phyloP scores from a whole-genome alignment of 768 basidiomycete species.

The Myochromella boudieri region DNA sequence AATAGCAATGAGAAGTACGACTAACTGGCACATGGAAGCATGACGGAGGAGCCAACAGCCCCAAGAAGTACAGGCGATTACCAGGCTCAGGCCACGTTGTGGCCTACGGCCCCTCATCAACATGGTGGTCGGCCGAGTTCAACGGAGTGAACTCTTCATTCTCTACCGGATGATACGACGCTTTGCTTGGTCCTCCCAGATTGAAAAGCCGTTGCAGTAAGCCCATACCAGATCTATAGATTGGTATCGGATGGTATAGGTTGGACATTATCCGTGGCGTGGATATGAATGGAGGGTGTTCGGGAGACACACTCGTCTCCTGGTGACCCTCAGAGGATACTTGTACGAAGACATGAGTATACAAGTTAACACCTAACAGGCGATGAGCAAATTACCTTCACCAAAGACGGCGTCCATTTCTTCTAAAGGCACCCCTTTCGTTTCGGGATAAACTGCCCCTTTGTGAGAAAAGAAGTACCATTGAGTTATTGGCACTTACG shows the following conservation, averaged over 20 bases:
- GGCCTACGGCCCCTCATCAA: too few species aligned
- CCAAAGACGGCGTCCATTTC: slow-evolving; percentile 91
- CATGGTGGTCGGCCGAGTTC: slow-evolving; percentile 7
- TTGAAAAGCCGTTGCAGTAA: slow-evolving; percentile 10
- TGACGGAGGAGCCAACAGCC: too few species aligned
- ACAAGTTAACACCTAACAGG: neutral
- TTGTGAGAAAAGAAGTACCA: neutral
- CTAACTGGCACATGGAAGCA: too few species aligned
- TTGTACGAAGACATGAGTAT: neutral
- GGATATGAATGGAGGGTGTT: slow-evolving; percentile 9
- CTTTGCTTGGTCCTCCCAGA: neutral
- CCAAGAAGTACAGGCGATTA: too few species aligned
- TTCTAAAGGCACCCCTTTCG: slow-evolving; percentile 83
- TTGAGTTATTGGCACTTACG: slow-evolving; percentile 43
- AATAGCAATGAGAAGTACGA: too few species aligned
- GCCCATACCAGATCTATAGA: neutral
- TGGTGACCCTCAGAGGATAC: slow-evolving; percentile 1
- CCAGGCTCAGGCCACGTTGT: too few species aligned
- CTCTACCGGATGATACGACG: slow-evolving; percentile 14
- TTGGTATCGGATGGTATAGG: slow-evolving; percentile 15
- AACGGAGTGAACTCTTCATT: slow-evolving; percentile 17
- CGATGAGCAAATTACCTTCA: slow-evolving; percentile 55
- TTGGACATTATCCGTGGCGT: neutral
- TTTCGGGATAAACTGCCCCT: slow-evolving; percentile 76
- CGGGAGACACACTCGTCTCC: neutral